These are phyloP conservation scores for Pythium periplocum DNA, from an alignment of 352 stramenopile species.

Conservation along the genomic window DNA sequence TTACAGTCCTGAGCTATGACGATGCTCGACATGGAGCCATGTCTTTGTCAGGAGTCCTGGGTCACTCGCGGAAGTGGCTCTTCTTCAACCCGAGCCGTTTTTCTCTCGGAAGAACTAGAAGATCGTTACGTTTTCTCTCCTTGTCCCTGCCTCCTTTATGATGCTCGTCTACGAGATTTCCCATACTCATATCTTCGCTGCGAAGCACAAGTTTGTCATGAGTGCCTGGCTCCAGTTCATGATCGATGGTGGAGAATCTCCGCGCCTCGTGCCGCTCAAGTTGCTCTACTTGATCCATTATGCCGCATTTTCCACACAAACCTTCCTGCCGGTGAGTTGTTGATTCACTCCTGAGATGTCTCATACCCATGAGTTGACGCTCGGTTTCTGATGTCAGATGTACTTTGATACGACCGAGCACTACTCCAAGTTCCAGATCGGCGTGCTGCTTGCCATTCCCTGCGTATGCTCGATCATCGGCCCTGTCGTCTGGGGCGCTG, in stretches of 20 bases:
- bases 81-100: too few relatives aligned
- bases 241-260: conserved; percentile 55
- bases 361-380: neutral
- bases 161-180: too few relatives aligned
- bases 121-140: too few relatives aligned
- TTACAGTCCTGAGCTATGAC: too few relatives aligned
- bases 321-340: conserved; percentile 43
- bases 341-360: neutral
- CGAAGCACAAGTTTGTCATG: neutral
- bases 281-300: conserved; percentile 67
- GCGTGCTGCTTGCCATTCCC: conserved; percentile 54
- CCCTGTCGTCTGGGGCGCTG: conserved; percentile 58
- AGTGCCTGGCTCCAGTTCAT: conserved; percentile 29
- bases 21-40: too few relatives aligned
- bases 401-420: conserved; percentile 51
- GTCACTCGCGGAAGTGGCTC: too few relatives aligned
- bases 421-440: conserved; percentile 78
- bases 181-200: too few relatives aligned
- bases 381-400: conserved; percentile 21
- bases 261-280: conserved; percentile 63
- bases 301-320: conserved; percentile 62
- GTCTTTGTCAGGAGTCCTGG: too few relatives aligned
- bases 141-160: too few relatives aligned
- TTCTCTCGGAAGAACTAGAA: too few relatives aligned
- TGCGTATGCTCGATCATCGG: conserved; percentile 68